These are phyloP conservation scores for Rosa rugosa DNA, from an alignment of 306 rosid genomes.

Conservation along the genomic window DNA sequence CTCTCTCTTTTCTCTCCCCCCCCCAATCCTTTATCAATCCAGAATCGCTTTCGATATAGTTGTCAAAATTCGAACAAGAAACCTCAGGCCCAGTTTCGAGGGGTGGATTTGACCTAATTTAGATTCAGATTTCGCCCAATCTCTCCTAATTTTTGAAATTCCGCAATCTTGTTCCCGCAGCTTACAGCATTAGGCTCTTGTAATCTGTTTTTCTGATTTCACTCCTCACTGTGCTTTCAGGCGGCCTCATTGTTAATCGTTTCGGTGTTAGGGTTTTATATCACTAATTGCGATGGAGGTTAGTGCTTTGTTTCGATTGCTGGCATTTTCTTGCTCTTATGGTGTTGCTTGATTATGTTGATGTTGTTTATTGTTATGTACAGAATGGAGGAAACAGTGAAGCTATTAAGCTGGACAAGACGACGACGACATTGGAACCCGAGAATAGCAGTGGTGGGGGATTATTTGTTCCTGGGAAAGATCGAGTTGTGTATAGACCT, in stretches of 20 bases:
- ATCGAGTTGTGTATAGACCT: constrained; percentile 59
- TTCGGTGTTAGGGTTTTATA: background rate
- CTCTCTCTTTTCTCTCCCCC: background rate
- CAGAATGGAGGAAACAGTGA: constrained; percentile 46
- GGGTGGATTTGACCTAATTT: background rate
- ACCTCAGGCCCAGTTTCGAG: background rate
- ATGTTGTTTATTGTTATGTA: constrained; percentile 24
- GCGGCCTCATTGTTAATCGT: background rate
- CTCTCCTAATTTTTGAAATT: background rate
- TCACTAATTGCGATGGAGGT: constrained; percentile 29
- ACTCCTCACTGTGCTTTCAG: constrained; percentile 4
- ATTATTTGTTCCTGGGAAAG: constrained; percentile 79
- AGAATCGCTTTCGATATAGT: background rate
- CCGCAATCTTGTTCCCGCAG: background rate
- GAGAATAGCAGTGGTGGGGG: constrained; percentile 58
- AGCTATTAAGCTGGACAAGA: constrained; percentile 55
- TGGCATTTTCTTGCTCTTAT: background rate
- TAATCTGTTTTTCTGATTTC: constrained; percentile 5
- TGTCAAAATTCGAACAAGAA: background rate
- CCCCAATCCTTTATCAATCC: background rate
- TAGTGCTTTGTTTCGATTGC: constrained; percentile 2
- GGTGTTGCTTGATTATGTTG: background rate
- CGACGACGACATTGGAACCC: constrained; percentile 56
- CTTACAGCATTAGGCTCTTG: background rate
- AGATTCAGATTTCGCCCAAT: background rate